A percentile compares a stretch with the other conserved stretches of the same genome.
phyloP scores from a whole-genome alignment of 2,329 filamentous ascomycete species.

The Podosphaera xanthii region DNA sequence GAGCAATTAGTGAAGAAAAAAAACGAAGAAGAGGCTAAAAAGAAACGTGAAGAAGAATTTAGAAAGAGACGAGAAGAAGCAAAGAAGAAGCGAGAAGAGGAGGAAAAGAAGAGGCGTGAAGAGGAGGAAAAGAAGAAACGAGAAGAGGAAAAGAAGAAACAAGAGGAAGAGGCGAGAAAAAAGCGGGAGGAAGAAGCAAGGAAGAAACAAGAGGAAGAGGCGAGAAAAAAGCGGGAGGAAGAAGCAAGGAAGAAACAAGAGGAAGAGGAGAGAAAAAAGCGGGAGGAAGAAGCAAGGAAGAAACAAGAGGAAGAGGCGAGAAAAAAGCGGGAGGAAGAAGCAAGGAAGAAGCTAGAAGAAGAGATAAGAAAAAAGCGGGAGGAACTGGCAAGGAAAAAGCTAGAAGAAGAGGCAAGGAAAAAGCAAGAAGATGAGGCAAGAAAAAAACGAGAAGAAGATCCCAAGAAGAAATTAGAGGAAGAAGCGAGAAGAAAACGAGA shows the following conservation, averaged over 20 bases:
- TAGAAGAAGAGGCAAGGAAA: neutral
- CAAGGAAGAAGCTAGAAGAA: conserved; percentile 1
- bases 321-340: conserved; percentile 19
- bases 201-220: neutral
- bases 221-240: neutral
- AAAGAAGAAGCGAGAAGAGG: conserved; percentile 10
- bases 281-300: conserved; percentile 9
- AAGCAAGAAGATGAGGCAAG: conserved; percentile 1
- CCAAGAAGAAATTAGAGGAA: conserved; percentile 2
- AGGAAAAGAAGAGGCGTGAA: conserved; percentile 7
- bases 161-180: conserved; percentile 6
- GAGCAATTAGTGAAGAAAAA: conserved; percentile 3
- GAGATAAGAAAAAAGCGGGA: neutral
- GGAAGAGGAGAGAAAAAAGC: neutral
- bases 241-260: neutral
- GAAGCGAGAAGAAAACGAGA: neutral
- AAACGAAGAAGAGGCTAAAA: conserved; percentile 2
- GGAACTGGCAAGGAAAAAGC: neutral
- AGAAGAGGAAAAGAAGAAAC: neutral
- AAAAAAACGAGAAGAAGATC: conserved; percentile 4
- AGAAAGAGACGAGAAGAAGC: conserved; percentile 5
- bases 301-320: conserved; percentile 5
- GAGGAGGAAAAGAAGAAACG: conserved; percentile 2
- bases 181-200: conserved; percentile 4
- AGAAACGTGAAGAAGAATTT: neutral